Base-by-base conservation (phyloP, 192 early-diverging fungal genomes). In the Martensiomyces pterosporus region DNA sequence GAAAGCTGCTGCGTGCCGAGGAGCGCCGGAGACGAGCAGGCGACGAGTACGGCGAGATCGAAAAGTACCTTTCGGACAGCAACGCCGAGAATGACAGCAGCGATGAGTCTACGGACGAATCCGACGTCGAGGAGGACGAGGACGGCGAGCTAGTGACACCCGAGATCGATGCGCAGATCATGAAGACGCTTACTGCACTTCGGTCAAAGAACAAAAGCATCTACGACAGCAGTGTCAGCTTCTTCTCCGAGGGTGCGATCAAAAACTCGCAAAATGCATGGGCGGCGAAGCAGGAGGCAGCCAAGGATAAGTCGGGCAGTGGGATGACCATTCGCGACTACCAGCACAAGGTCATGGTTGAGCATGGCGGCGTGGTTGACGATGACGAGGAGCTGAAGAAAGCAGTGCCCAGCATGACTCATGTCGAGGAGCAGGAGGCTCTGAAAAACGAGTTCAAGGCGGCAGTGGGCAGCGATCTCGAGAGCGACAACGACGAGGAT, bases 91-190 rank as follows among this genome's bases (percentile, higher is more conserved):
- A 52, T 9, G 39, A 24, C 27, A 61, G 39, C 21, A 67, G 79
- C 21, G 63, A 29, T 3, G 49, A 10, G 52, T 81, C 52, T 73
- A 71, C 55, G 24, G 63, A 50, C 21, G 74, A 76, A 14, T 79
- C 80, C 1, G 86, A 87, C 25, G 85, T 82, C 19, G 85, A 85
- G 19, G 89, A 91, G 52, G 90, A 92, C 60, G 85, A 87, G 49
- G 67, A 75, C 37, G 90, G 84, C 24, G 84, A 82, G 47, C 76
- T 97, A 17, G 73, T 93, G 8, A 93, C 93, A 4, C 90, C 93
- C 5, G 90, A 87, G 23, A 60, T 97, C 8, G 93, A 98, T 49
- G 86, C 83, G 6, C 89, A 95, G 65, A 97, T 98, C 46, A 80
- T 98, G 80, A 87, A 87, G 47, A 93, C 95, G 1, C 89, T 97